Conservation (phyloP, 306 rosid species). For the Sechiopsis laciniata region DNA sequence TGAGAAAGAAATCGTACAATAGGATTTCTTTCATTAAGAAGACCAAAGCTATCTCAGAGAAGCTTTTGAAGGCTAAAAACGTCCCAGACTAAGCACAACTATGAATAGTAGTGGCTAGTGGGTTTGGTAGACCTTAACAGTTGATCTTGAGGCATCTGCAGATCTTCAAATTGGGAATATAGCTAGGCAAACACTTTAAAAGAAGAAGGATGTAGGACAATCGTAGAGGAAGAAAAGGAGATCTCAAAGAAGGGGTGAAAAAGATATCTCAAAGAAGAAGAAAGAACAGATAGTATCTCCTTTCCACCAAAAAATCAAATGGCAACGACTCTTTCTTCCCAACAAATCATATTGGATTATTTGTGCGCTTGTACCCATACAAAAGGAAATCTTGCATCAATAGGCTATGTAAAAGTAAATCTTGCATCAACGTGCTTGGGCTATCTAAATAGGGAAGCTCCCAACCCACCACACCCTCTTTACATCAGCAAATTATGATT, state of each 20-base stretch:
- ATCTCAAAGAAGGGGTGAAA: background rate
- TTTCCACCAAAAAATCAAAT: slow-evolving; percentile 6
- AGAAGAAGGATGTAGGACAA: too few species aligned
- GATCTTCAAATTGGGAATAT: slow-evolving; percentile 17
- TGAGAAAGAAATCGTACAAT: slow-evolving; percentile 47
- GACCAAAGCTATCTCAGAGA: slow-evolving; percentile 64
- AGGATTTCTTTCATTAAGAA: slow-evolving; percentile 71
- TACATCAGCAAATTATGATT: background rate
- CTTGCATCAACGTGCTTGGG: too few species aligned
- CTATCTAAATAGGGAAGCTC: background rate
- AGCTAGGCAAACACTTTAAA: background rate
- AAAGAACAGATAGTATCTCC: background rate
- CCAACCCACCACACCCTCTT: background rate
- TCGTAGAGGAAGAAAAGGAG: too few species aligned
- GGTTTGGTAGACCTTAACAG: slow-evolving; percentile 63
- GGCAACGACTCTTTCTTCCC: slow-evolving; percentile 9
- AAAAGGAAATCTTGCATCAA: background rate
- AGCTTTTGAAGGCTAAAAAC: slow-evolving; percentile 58
- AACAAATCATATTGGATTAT: slow-evolving; percentile 1
- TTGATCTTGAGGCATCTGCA: slow-evolving; percentile 59
- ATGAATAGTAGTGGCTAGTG: slow-evolving; percentile 53
- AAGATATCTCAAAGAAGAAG: background rate
- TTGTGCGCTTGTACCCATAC: background rate
- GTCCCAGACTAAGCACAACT: slow-evolving; percentile 61
- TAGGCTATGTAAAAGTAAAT: too few species aligned